A percentile compares a stretch with the other conserved stretches of the same genome.
phyloP scores from a whole-genome alignment of 495 filamentous ascomycete species.

The Aspergillus olivimuriae region DNA sequence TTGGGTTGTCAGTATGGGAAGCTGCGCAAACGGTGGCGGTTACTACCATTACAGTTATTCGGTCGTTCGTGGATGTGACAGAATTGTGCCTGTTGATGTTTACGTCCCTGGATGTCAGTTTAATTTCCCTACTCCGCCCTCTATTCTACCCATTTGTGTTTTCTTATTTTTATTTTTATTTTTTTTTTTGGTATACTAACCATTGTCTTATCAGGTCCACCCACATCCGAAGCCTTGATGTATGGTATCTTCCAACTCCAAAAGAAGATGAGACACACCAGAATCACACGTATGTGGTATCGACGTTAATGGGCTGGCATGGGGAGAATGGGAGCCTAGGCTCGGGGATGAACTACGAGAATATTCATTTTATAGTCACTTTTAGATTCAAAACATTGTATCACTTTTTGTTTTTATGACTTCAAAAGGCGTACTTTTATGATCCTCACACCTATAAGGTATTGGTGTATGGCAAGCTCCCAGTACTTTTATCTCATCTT shows the following conservation, averaged over 20 bases:
- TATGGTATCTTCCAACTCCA: slow-evolving; percentile 91
- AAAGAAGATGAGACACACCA: slow-evolving; percentile 86
- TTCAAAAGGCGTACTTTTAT: no score
- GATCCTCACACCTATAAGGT: no score
- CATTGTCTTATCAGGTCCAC: no score
- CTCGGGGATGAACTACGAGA: no score
- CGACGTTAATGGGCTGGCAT: slow-evolving; percentile 32
- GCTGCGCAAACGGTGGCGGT: slow-evolving; percentile 90
- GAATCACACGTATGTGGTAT: slow-evolving; percentile 49
- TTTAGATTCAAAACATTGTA: no score
- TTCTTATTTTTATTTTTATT: slow-evolving; percentile 14
- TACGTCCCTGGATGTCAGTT: slow-evolving; percentile 84
- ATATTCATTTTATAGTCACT: no score
- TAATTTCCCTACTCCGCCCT: not conserved
- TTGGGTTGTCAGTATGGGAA: slow-evolving; percentile 94
- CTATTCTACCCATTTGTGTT: slow-evolving; percentile 2
- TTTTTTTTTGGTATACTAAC: no score
- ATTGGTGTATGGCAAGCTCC: no score
- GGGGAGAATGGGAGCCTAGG: no score
- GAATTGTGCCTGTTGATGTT: slow-evolving; percentile 91
- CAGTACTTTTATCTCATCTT: no score
- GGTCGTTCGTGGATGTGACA: slow-evolving; percentile 85
- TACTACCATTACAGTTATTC: slow-evolving; percentile 98
- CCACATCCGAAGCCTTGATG: slow-evolving; percentile 88
- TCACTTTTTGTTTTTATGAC: no score